Percentiles rank a stretch among this genome's conserved stretches.
phyloP scores from a whole-genome alignment of 148 eudicot species.

The Amaranthus palmeri region DNA sequence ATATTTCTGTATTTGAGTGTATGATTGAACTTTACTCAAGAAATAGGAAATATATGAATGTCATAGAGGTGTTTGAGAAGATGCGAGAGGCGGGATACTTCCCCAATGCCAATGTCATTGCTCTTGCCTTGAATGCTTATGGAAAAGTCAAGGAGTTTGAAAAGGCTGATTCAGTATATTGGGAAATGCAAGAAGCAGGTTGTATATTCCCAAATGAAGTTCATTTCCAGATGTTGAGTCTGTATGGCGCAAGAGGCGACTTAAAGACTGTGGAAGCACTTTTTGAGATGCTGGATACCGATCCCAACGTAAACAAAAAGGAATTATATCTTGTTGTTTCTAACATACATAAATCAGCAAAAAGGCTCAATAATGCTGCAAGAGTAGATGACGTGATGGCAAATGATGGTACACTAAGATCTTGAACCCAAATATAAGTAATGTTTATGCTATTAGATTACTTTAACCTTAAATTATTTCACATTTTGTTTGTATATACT shows the following conservation, averaged over 20 bases:
- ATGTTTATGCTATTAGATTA: constrained; percentile 12
- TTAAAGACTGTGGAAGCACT: constrained; percentile 54
- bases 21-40: constrained; percentile 79
- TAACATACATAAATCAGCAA: constrained; percentile 66
- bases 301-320: constrained; percentile 72
- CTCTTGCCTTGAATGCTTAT: constrained; percentile 71
- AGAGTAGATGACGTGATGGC: constrained; percentile 45
- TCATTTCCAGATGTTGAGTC: constrained; percentile 92
- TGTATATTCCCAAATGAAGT: constrained; percentile 85
- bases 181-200: constrained; percentile 74
- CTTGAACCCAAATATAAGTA: constrained; percentile 13
- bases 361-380: constrained; percentile 65
- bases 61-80: constrained; percentile 81
- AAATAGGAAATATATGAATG: constrained; percentile 55
- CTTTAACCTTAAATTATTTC: not conserved
- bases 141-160: constrained; percentile 71
- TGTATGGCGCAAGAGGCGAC: constrained; percentile 60
- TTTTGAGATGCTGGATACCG: constrained; percentile 48
- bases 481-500: not conserved
- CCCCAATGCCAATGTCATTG: constrained; percentile 66
- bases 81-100: constrained; percentile 72
- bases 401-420: constrained; percentile 24
- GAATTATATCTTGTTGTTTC: constrained; percentile 77
- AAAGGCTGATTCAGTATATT: constrained; percentile 61
- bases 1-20: constrained; percentile 57